A percentile compares a stretch with the other conserved stretches of the same genome.
Conservation (phyloP, 1,284 basidiomycete genomes). For the Marasmius fiardii region DNA sequence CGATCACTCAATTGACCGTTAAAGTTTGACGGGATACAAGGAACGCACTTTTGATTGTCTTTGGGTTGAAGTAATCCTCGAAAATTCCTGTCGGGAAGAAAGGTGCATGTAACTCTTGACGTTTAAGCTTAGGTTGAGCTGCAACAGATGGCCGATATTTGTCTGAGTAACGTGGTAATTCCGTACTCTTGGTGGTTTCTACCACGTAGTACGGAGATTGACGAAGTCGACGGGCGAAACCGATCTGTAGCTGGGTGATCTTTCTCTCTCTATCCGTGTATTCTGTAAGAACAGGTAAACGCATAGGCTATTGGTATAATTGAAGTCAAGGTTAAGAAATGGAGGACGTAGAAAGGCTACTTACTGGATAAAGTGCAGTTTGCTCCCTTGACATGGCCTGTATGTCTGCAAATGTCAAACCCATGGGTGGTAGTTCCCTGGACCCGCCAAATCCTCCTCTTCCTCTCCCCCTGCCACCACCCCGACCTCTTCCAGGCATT, state of each 20-base stretch:
- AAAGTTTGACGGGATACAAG: not conserved
- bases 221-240: conserved; percentile 60
- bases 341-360: conserved; percentile 24
- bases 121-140: conserved; percentile 61
- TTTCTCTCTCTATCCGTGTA: conserved; percentile 59
- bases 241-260: conserved; percentile 62
- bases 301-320: conserved; percentile 43
- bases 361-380: conserved; percentile 74
- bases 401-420: conserved; percentile 74
- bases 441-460: conserved; percentile 53
- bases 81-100: conserved; percentile 79
- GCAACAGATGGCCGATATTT: conserved; percentile 65
- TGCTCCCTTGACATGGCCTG: conserved; percentile 71
- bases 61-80: conserved; percentile 75
- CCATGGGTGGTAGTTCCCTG: conserved; percentile 63
- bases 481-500: conserved; percentile 43
- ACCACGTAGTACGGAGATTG: conserved; percentile 70
- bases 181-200: conserved; percentile 61
- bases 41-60: conserved; percentile 52
- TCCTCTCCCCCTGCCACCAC: conserved; percentile 55
- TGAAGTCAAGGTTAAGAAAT: not conserved
- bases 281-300: conserved; percentile 62
- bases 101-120: conserved; percentile 63
- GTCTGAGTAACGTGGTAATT: conserved; percentile 75
- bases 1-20: not conserved